Evolutionary conservation across 2,329 filamentous ascomycete species (phyloP), one percentile per base, ranked within the genome.

Genomic region (Fusarium piperis): DNA sequence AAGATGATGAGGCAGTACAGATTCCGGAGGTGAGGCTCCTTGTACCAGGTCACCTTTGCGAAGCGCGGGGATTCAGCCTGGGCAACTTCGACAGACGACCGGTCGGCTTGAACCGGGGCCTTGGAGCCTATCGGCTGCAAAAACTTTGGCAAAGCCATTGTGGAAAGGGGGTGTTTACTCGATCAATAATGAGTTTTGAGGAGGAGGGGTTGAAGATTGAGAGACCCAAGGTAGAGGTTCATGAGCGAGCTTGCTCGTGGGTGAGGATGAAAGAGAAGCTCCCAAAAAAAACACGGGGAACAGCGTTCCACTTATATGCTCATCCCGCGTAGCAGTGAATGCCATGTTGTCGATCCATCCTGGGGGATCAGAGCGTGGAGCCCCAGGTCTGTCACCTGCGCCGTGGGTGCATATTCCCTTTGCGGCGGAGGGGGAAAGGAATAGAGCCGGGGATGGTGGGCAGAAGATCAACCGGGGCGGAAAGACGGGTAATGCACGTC

Each of bases 31-130:
- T 88, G 86, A 38, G 87, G 87, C 70, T 90, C 86, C 73, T 80
- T 83, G 68, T 82, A 86, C 89, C 89, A 91, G 61, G 79, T 84
- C 23, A 90, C 88, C 64, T 83, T 82, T 73, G 88, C 85, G 73
- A 90, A 88, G 33, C 82, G 79, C 26, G 87, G 87, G 10, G 82
- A 81, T 65, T 85, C 84, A 57, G 79, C 80, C 57, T 83, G 81
- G 33, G 84, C 83, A 41, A 82, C 72, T 59, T 83, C 79, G 46
- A 81, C 68, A 53, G 67, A 74, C 65, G 62, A 56, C 44, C 44
- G 70, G 20, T 55, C 32, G 15, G 10, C 57, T 35, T 70, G 58
- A 16, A 52, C 53, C 38, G 59, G 41, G 51, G 56, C 68, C 66
- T 70, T 77, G 35, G 71, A 74, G 72, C 70, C 75, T 39, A 77